Conservation (phyloP, 139 green algal species). For the Micromonas pusilla region DNA sequence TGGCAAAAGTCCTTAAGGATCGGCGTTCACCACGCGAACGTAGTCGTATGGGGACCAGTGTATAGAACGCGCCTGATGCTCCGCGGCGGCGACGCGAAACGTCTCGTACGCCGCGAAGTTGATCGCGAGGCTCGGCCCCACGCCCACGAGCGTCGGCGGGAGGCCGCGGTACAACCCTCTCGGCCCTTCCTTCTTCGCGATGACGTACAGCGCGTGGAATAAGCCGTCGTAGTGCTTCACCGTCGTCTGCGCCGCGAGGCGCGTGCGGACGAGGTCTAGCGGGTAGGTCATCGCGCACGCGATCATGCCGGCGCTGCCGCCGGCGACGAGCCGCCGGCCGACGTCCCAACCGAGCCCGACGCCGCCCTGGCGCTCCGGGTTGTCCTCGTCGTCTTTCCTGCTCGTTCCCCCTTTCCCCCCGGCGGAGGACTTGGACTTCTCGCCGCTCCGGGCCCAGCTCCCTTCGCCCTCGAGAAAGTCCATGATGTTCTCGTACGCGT, state of each 20-base stretch:
- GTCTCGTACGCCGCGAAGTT: constrained; percentile 99
- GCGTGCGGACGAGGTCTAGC: constrained; percentile 92
- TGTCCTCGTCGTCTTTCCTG: constrained; percentile 20
- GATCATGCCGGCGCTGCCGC: constrained; percentile 87
- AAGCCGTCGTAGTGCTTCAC: constrained; percentile 77
- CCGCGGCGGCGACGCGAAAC: no score
- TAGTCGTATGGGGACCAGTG: no score
- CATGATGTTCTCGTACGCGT: constrained; percentile 66
- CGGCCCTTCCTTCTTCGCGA: constrained; percentile 80
- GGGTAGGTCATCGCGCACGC: constrained; percentile 92
- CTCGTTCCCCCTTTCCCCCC: constrained; percentile 64
- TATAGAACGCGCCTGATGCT: no score
- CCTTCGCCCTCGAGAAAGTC: background rate
- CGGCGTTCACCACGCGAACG: no score
- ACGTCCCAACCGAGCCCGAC: background rate
- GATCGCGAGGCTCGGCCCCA: constrained; percentile 94
- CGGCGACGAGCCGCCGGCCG: constrained; percentile 61
- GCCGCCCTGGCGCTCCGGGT: background rate
- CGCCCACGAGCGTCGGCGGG: constrained; percentile 91
- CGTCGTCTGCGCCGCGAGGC: constrained; percentile 51
- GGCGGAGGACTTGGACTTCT: constrained; percentile 38
- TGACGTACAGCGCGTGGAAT: constrained; percentile 66
- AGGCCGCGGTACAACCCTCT: constrained; percentile 91
- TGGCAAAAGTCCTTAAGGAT: no score
- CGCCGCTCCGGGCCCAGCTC: background rate